A percentile compares a stretch with the other conserved stretches of the same genome.
Evolutionary conservation across 1,284 basidiomycete genomes (phyloP).

Genomic region (Cystobasidiaceae sp.): DNA sequence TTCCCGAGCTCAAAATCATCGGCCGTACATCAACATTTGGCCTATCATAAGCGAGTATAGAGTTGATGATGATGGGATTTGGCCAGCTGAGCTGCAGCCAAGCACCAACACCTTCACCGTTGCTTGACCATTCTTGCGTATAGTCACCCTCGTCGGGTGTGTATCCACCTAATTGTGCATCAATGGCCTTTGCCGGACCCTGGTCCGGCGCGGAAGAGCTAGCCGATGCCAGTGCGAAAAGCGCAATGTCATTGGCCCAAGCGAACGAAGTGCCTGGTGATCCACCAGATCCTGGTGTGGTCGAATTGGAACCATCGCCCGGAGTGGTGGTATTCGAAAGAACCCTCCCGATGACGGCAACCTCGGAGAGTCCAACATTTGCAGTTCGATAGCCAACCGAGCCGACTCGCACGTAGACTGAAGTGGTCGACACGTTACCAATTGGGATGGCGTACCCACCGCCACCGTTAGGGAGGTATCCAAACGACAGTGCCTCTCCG

Average conservation of each 20-base stretch:
- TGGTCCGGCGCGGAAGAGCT: slow-evolving; percentile 8
- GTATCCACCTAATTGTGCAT: slow-evolving; percentile 5
- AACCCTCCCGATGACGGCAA: background rate
- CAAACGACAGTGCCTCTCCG: slow-evolving; percentile 30
- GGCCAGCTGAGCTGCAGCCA: slow-evolving; percentile 32
- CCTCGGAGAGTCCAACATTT: background rate
- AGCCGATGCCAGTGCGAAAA: slow-evolving; percentile 2
- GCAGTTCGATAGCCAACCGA: slow-evolving; percentile 1
- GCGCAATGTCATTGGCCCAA: slow-evolving; percentile 3
- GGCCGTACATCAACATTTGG: slow-evolving; percentile 11
- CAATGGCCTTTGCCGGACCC: slow-evolving; percentile 1
- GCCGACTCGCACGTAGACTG: slow-evolving; percentile 2
- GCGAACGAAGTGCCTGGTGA: background rate
- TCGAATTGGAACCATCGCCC: background rate
- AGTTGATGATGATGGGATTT: slow-evolving; percentile 25
- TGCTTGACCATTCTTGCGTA: slow-evolving; percentile 32
- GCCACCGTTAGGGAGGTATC: slow-evolving; percentile 36
- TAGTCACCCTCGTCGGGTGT: slow-evolving; percentile 2
- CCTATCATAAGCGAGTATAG: slow-evolving; percentile 31
- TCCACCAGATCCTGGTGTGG: background rate
- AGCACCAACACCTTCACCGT: slow-evolving; percentile 28
- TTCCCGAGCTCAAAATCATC: too few species aligned
- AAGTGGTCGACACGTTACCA: slow-evolving; percentile 1
- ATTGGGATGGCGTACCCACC: slow-evolving; percentile 32
- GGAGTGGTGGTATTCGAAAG: too few species aligned